Percentiles rank a stretch among this genome's conserved stretches.
phyloP scores from a whole-genome alignment of 306 rosid genomes.

The Elaeagnus macrophylla region DNA sequence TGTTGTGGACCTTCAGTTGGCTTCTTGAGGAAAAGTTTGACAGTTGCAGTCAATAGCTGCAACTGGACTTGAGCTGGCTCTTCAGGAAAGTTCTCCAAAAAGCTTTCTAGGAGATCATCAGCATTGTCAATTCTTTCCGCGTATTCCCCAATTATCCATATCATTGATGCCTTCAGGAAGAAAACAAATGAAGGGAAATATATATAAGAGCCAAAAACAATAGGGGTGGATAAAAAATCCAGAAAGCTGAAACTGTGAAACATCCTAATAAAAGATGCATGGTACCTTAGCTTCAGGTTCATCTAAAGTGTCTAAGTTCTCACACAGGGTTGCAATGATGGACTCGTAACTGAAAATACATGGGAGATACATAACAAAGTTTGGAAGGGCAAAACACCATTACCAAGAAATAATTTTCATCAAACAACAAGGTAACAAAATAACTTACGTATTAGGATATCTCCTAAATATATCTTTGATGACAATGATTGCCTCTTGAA shows the following conservation, averaged over 20 bases:
- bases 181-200: neutral
- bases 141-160: constrained; percentile 98
- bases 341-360: constrained; percentile 68
- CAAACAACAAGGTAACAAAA: neutral
- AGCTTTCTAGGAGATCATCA: constrained; percentile 97
- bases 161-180: constrained; percentile 75
- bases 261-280: neutral
- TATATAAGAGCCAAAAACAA: neutral
- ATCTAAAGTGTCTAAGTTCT: constrained; percentile 92
- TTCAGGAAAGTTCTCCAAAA: constrained; percentile 87
- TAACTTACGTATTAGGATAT: constrained; percentile 92
- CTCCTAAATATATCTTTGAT: constrained; percentile 99
- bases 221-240: too few species aligned
- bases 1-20: constrained; percentile 99
- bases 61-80: constrained; percentile 98
- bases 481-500: constrained; percentile 98
- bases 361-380: constrained; percentile 15
- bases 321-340: constrained; percentile 96
- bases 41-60: constrained; percentile 94
- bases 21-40: constrained; percentile 96
- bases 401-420: neutral
- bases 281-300: constrained; percentile 99
- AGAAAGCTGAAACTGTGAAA: neutral
- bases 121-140: constrained; percentile 99
- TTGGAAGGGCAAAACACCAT: constrained; percentile 10